Percentiles rank a stretch among this genome's conserved stretches.
These are phyloP conservation scores for Phytophthora foliorum DNA, from an alignment of 352 stramenopile genomes.

Conservation along the genomic window DNA sequence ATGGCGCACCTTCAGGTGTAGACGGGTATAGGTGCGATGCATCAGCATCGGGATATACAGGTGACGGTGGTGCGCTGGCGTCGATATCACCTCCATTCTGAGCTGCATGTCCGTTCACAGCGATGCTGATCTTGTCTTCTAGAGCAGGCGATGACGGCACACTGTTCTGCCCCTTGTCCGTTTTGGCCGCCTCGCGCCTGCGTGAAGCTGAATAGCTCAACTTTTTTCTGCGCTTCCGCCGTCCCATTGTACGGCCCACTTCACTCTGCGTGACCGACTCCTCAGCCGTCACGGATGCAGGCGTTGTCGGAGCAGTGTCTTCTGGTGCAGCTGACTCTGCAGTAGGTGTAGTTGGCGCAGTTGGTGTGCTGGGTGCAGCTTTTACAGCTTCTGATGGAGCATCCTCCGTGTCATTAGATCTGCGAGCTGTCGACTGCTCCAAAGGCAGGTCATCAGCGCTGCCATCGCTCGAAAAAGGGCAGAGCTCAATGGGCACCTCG, in stretches of 20 bases:
- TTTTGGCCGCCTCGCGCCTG: constrained; percentile 24
- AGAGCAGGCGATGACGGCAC: constrained; percentile 17
- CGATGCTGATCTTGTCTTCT: constrained; percentile 42
- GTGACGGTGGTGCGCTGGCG: constrained; percentile 39
- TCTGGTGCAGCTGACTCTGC: neutral
- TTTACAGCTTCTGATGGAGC: constrained; percentile 3
- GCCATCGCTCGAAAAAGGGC: constrained; percentile 45
- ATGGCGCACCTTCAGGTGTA: constrained; percentile 46
- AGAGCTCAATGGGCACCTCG: constrained; percentile 49
- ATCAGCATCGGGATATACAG: constrained; percentile 50
- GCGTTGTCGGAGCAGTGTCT: constrained; percentile 11
- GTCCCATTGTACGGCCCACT: constrained; percentile 17
- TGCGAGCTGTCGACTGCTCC: constrained; percentile 10
- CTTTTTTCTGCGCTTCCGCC: constrained; percentile 61
- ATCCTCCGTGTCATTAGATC: constrained; percentile 2
- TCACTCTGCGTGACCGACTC: constrained; percentile 5
- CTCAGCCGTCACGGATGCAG: constrained; percentile 18
- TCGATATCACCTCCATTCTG: constrained; percentile 14
- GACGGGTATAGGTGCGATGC: constrained; percentile 55
- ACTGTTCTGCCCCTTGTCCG: constrained; percentile 29
- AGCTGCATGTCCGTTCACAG: constrained; percentile 21
- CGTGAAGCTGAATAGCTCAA: constrained; percentile 40
- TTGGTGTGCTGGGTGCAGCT: neutral
- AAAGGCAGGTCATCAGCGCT: constrained; percentile 30
- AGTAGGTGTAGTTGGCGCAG: neutral